phyloP scores from a whole-genome alignment of 805 yeast species.

The Candida golubevii region DNA sequence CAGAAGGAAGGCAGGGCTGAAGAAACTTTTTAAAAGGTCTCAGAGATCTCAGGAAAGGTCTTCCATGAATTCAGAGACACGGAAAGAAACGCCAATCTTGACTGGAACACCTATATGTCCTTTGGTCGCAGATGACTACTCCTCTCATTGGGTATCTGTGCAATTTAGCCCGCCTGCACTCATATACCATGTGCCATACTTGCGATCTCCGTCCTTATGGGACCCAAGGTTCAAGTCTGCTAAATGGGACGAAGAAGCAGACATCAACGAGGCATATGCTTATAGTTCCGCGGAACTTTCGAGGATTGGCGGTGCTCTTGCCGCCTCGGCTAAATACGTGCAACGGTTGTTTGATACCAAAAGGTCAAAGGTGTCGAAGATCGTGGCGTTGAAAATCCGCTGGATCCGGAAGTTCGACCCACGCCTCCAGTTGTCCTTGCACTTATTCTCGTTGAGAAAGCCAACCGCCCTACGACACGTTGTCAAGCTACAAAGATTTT shows the following conservation, averaged over 20 bases:
- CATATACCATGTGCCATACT: constrained; percentile 52
- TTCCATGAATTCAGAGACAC: too few species aligned
- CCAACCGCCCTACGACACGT: constrained; percentile 6
- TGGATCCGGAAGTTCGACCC: constrained; percentile 8
- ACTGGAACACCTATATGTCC: constrained; percentile 47
- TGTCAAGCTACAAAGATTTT: constrained; percentile 5
- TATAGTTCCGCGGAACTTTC: constrained; percentile 35
- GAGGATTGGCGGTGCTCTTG: constrained; percentile 5
- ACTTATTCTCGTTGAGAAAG: constrained; percentile 6
- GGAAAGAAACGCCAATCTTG: not conserved
- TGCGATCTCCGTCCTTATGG: constrained; percentile 46
- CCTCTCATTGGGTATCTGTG: constrained; percentile 42
- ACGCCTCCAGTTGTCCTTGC: constrained; percentile 5
- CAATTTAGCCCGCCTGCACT: constrained; percentile 19
- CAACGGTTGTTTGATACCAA: constrained; percentile 2
- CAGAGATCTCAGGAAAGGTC: not conserved
- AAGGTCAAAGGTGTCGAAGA: not conserved
- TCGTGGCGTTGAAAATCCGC: constrained; percentile 5
- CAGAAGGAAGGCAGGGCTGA: not conserved
- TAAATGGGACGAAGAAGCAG: constrained; percentile 46
- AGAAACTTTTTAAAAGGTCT: not conserved
- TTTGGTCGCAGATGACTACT: constrained; percentile 52
- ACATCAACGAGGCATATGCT: constrained; percentile 48
- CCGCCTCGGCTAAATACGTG: constrained; percentile 3
- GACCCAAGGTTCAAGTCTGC: constrained; percentile 32